Conservation (phyloP, 2,329 filamentous ascomycete genomes). For the Xylariaceae sp. region DNA sequence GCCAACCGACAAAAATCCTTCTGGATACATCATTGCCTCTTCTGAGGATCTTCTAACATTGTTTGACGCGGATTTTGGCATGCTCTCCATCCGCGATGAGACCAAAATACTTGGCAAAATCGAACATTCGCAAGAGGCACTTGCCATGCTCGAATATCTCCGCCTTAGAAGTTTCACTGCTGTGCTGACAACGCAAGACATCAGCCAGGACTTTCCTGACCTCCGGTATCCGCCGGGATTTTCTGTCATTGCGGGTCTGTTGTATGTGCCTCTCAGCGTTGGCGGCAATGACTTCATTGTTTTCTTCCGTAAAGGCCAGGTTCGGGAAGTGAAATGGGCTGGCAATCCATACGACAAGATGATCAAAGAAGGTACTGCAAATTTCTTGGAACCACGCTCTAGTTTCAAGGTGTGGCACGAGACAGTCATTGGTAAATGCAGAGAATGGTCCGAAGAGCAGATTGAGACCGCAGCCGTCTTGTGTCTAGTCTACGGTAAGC, state of each 20-base stretch:
- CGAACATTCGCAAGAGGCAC: slow-evolving; percentile 75
- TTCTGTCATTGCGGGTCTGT: slow-evolving; percentile 69
- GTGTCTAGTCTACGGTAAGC: slow-evolving; percentile 78
- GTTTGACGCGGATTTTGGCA: slow-evolving; percentile 83
- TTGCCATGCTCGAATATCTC: slow-evolving; percentile 82
- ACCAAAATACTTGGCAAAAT: slow-evolving; percentile 79
- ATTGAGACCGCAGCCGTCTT: slow-evolving; percentile 85
- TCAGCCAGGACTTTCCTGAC: slow-evolving; percentile 76
- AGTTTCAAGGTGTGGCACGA: slow-evolving; percentile 82
- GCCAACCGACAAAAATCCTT: slow-evolving; percentile 76
- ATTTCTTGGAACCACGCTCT: slow-evolving; percentile 73
- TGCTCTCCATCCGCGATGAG: slow-evolving; percentile 82
- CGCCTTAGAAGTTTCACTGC: slow-evolving; percentile 71
- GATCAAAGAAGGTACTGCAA: slow-evolving; percentile 67
- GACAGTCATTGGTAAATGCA: slow-evolving; percentile 74
- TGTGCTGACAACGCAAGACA: slow-evolving; percentile 75
- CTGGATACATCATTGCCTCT: slow-evolving; percentile 86
- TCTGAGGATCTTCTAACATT: slow-evolving; percentile 81
- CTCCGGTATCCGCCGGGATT: slow-evolving; percentile 78
- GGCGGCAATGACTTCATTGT: slow-evolving; percentile 83
- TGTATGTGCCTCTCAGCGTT: slow-evolving; percentile 77
- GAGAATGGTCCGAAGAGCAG: slow-evolving; percentile 87
- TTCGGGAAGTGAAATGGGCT: slow-evolving; percentile 79
- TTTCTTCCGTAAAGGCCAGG: slow-evolving; percentile 78
- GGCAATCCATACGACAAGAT: slow-evolving; percentile 83